These are phyloP conservation scores for Candida succiphila DNA, from an alignment of 805 yeast genomes.

Conservation along the genomic window DNA sequence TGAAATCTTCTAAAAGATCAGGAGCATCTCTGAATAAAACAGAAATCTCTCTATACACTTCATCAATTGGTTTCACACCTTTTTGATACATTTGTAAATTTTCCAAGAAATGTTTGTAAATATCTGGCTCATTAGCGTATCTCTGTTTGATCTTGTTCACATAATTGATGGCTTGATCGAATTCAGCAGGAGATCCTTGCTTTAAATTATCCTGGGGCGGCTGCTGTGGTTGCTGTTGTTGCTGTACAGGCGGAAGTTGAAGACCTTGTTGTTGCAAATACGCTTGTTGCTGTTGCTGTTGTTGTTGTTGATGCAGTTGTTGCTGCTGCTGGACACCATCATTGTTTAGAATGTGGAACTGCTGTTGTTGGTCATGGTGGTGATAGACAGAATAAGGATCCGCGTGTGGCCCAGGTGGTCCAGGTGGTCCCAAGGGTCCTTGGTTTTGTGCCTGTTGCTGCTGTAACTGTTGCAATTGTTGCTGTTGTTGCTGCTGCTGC, in stretches of 20 bases:
- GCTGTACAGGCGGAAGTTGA: constrained; percentile 4
- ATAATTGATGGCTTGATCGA: constrained; percentile 92
- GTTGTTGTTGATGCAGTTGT: constrained; percentile 4
- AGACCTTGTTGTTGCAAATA: constrained; percentile 6
- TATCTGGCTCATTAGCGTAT: constrained; percentile 89
- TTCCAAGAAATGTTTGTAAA: constrained; percentile 89
- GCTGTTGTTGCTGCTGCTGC: constrained; percentile 8
- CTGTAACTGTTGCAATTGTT: constrained; percentile 5
- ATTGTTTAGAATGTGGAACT: constrained; percentile 8
- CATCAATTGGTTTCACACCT: constrained; percentile 90
- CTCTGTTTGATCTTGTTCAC: constrained; percentile 94
- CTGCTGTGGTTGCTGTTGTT: constrained; percentile 10
- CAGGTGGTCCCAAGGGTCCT: no score
- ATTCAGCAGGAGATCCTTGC: constrained; percentile 70
- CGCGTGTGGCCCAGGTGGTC: constrained; percentile 1
- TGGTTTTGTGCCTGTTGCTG: constrained; percentile 9
- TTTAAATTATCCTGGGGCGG: constrained; percentile 14
- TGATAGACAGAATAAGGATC: constrained; percentile 3
- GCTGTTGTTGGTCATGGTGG: not conserved
- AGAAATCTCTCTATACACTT: constrained; percentile 91
- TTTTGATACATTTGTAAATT: constrained; percentile 94
- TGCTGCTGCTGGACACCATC: constrained; percentile 3
- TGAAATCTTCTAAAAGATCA: constrained; percentile 88
- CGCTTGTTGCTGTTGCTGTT: constrained; percentile 3
- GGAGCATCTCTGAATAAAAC: constrained; percentile 86